These are phyloP conservation scores for Wickerhamomyces queroliae DNA, from an alignment of 805 yeast species.

Conservation along the genomic window DNA sequence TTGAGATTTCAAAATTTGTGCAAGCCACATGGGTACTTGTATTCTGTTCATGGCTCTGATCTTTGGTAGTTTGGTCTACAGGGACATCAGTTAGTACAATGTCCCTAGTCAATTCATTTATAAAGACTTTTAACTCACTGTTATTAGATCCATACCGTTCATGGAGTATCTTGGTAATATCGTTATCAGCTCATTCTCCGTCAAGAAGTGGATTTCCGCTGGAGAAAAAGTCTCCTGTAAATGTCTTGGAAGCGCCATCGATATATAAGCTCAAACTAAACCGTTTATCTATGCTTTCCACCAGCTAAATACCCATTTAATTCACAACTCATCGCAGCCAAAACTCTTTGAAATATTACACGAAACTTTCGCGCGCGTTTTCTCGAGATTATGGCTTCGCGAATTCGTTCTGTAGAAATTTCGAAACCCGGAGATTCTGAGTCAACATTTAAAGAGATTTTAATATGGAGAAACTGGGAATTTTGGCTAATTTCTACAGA, in stretches of 20 bases:
- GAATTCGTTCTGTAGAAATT: too few relatives aligned
- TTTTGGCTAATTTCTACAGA: too few relatives aligned
- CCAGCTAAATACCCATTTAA: too few relatives aligned
- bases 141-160: slow-evolving; percentile 59
- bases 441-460: too few relatives aligned
- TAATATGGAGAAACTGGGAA: too few relatives aligned
- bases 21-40: slow-evolving; percentile 83
- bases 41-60: slow-evolving; percentile 63
- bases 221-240: slow-evolving; percentile 59
- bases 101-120: neutral
- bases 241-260: slow-evolving; percentile 59
- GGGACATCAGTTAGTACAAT: slow-evolving; percentile 16
- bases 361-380: neutral
- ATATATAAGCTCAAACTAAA: neutral
- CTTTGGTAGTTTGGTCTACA: slow-evolving; percentile 47
- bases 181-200: slow-evolving; percentile 70
- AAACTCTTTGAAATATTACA: too few relatives aligned
- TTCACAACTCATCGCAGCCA: too few relatives aligned
- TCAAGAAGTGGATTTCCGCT: slow-evolving; percentile 74
- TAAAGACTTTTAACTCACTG: slow-evolving; percentile 33
- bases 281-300: neutral
- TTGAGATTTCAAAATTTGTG: slow-evolving; percentile 76
- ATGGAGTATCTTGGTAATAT: slow-evolving; percentile 76
- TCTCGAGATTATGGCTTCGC: too few relatives aligned
- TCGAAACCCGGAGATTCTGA: too few relatives aligned